Base-by-base conservation (phyloP, 495 filamentous ascomycete genomes). In the Neurospora sp. region DNA sequence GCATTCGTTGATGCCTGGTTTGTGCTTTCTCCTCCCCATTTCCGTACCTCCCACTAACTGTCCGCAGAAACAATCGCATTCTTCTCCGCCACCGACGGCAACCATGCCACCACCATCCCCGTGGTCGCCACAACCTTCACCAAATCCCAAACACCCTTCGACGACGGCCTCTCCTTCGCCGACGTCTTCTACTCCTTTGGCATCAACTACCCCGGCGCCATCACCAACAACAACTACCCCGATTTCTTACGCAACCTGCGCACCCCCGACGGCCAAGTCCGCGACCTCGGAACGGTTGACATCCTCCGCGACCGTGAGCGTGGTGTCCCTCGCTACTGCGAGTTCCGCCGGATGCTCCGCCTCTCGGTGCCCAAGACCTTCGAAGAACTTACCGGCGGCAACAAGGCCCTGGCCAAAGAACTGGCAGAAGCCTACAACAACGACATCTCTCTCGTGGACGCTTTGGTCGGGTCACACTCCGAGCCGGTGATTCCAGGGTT, bases 141-240 rank as follows among this genome's bases (percentile, higher is more conserved):
- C 13, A 74, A 81, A n/a, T 79, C 83, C 0, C 78, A 74, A 36
- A 31, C 79, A 37, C 77, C 81, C 9, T 70, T 84, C 13, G 77
- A 78, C 43, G 3, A 72, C 40, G 74, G 71, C 15, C 62, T 82
- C 28, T 66, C 74, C n/a, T 81, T 85, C 74, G 80, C 74, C 34
- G 84, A 85, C 71, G 75, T 78, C 28, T 82, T 85, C 71, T 85
- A 83, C 79, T 81, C 79, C 69, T 85, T 85, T 74, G 84, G 84
- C 69, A 82, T 84, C 78, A 83, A 82, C 76, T 79, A 83, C 75
- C 83, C 83, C 4, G 83, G 83, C 71, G 82, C 83, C 36, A 82
- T 85, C 48, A 84, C 82, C 9, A 77, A 78, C 71, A 74, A 81
- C 75, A 85, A 85, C 78, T 76, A 73, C 19, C 82, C 83, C 38